Conservation (phyloP, 1,139 yeast genomes). For the Kodamaea sp. region DNA sequence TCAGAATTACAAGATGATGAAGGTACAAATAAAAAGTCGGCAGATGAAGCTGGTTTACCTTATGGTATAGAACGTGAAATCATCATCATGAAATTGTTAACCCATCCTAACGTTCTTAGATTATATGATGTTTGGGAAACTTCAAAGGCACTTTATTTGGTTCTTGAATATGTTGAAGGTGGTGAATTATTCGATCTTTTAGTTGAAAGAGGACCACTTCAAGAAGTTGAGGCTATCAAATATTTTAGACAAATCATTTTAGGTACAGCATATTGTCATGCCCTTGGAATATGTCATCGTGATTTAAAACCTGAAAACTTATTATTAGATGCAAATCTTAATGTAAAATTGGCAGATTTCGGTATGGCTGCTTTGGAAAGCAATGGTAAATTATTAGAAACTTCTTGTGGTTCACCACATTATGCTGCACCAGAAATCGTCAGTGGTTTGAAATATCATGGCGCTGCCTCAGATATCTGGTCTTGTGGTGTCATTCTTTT, state of each 20-base stretch:
- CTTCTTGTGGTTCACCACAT: conserved; percentile 85
- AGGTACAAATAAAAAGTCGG: conserved; percentile 28
- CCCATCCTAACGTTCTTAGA: conserved; percentile 73
- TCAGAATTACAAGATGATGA: conserved; percentile 47
- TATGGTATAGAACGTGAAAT: conserved; percentile 83
- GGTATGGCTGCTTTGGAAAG: conserved; percentile 86
- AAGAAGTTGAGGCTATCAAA: conserved; percentile 68
- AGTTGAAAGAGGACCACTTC: conserved; percentile 77
- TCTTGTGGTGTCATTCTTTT: conserved; percentile 79
- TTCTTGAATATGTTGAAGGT: conserved; percentile 78
- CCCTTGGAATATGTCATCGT: conserved; percentile 76
- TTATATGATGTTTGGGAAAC: conserved; percentile 85
- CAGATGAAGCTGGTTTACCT: conserved; percentile 54
- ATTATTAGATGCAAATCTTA: conserved; percentile 59
- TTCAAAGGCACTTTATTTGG: conserved; percentile 67
- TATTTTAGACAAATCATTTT: conserved; percentile 71
- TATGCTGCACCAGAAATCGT: conserved; percentile 88
- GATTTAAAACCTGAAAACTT: conserved; percentile 80
- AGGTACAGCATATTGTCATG: conserved; percentile 82
- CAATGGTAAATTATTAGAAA: conserved; percentile 65
- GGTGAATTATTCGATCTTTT: conserved; percentile 76
- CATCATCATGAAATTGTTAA: conserved; percentile 73
- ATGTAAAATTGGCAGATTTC: conserved; percentile 77
- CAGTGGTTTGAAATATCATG: conserved; percentile 72
- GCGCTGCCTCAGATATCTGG: conserved; percentile 84